Percentiles rank a stretch among this genome's conserved stretches.
Conservation (phyloP, 1,139 yeast genomes). For the Meyerozyma elateridarum region DNA sequence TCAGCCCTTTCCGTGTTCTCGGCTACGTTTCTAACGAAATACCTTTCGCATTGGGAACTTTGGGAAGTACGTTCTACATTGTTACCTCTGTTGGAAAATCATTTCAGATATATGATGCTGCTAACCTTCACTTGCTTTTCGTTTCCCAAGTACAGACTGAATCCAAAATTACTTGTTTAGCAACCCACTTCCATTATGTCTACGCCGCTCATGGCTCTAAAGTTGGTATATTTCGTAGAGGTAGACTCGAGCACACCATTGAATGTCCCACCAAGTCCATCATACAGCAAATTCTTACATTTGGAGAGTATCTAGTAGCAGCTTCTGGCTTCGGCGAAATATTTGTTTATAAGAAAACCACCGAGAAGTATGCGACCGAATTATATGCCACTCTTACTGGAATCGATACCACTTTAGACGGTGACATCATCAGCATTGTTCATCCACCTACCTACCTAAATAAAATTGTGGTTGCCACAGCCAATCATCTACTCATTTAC, state of each 20-base stretch:
- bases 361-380: slow-evolving; percentile 54
- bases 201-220: slow-evolving; percentile 71
- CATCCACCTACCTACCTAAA: slow-evolving; percentile 94
- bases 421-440: slow-evolving; percentile 60
- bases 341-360: slow-evolving; percentile 58
- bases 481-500: slow-evolving; percentile 55
- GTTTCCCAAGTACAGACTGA: slow-evolving; percentile 80
- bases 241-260: slow-evolving; percentile 60
- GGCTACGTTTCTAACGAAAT: slow-evolving; percentile 74
- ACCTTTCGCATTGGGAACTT: slow-evolving; percentile 84
- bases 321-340: slow-evolving; percentile 49
- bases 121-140: slow-evolving; percentile 78
- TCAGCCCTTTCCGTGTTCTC: slow-evolving; percentile 43
- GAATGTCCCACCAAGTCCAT: slow-evolving; percentile 28
- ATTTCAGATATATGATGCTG: slow-evolving; percentile 91
- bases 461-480: slow-evolving; percentile 75
- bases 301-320: slow-evolving; percentile 78
- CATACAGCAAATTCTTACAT: slow-evolving; percentile 51
- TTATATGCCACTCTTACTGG: slow-evolving; percentile 58
- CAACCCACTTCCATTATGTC: slow-evolving; percentile 81
- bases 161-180: slow-evolving; percentile 61
- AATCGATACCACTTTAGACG: slow-evolving; percentile 55
- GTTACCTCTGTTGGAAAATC: slow-evolving; percentile 88
- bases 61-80: slow-evolving; percentile 83
- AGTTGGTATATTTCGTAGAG: slow-evolving; percentile 81